Conservation (phyloP, 441 rosid genomes). For the Macaranga tanarius region DNA sequence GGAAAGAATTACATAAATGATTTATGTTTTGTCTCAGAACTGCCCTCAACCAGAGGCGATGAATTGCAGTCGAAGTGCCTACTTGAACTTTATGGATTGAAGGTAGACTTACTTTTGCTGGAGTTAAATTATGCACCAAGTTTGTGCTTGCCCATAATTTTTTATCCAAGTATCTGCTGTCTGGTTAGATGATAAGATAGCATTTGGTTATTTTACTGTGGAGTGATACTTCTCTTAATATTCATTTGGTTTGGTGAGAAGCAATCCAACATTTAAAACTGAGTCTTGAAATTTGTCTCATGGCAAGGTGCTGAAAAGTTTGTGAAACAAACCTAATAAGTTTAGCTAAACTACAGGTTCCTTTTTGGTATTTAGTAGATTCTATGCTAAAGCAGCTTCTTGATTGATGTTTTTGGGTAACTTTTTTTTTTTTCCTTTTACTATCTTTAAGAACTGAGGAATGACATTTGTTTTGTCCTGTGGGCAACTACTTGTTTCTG, state of each 20-base stretch:
- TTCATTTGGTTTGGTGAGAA: neutral
- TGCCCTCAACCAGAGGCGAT: constrained; percentile 92
- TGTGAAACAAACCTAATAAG: constrained; percentile 7
- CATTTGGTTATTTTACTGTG: constrained; percentile 4
- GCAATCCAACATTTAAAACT: neutral
- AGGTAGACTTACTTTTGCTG: constrained; percentile 46
- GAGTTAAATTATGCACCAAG: neutral
- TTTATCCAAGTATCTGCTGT: neutral
- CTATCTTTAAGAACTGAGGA: constrained; percentile 23
- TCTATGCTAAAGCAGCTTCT: constrained; percentile 11
- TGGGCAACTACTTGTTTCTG: constrained; percentile 36
- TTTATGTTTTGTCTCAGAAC: constrained; percentile 46
- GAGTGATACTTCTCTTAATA: neutral
- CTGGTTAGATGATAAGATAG: neutral
- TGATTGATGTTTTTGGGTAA: constrained; percentile 14
- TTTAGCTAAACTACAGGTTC: neutral
- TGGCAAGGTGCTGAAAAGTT: no score
- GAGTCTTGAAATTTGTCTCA: neutral
- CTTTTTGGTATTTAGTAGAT: constrained; percentile 6
- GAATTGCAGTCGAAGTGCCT: constrained; percentile 91
- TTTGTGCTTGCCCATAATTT: neutral
- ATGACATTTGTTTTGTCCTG: constrained; percentile 38
- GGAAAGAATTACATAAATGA: constrained; percentile 20
- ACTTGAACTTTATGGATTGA: constrained; percentile 90
- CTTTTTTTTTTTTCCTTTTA: constrained; percentile 5